A percentile compares a stretch with the other conserved stretches of the same genome.
These are phyloP conservation scores for Taphrina flavorubra DNA, from an alignment of 1,139 yeast genomes.

Conservation along the genomic window DNA sequence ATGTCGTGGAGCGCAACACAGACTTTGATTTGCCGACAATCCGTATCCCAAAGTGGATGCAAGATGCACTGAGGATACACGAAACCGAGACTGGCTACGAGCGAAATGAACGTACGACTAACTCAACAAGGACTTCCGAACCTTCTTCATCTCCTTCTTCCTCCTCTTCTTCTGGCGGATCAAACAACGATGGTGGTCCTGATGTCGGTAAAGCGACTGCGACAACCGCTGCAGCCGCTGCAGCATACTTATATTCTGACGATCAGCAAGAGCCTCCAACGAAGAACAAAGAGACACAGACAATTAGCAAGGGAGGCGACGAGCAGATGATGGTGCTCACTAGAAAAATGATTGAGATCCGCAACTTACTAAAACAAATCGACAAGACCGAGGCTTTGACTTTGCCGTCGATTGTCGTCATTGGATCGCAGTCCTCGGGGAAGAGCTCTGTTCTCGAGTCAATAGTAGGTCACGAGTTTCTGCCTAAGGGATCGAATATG, in stretches of 20 bases:
- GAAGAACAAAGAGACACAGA: constrained; percentile 47
- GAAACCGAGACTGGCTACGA: constrained; percentile 18
- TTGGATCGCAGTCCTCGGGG: constrained; percentile 97
- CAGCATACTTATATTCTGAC: constrained; percentile 50
- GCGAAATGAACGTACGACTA: not conserved
- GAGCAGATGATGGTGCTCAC: constrained; percentile 49
- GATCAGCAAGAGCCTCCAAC: constrained; percentile 45
- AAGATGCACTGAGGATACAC: constrained; percentile 17
- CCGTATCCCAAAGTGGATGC: constrained; percentile 32
- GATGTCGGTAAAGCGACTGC: constrained; percentile 53
- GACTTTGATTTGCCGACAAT: constrained; percentile 25
- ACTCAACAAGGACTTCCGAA: not conserved
- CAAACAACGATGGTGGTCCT: constrained; percentile 47
- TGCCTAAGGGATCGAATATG: constrained; percentile 95
- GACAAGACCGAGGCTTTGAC: constrained; percentile 70
- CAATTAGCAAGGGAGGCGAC: constrained; percentile 50
- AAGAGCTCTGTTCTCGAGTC: constrained; percentile 92
- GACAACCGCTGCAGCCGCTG: constrained; percentile 52
- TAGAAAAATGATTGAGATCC: constrained; percentile 80
- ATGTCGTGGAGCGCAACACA: constrained; percentile 53
- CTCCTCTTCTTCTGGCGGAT: constrained; percentile 9
- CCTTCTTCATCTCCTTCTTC: not conserved
- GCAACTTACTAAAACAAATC: constrained; percentile 75
- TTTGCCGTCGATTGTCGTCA: constrained; percentile 91
- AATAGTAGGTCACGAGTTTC: constrained; percentile 90